These are phyloP conservation scores for Tulasnella sp. DNA, from an alignment of 768 basidiomycete genomes.

Conservation along the genomic window DNA sequence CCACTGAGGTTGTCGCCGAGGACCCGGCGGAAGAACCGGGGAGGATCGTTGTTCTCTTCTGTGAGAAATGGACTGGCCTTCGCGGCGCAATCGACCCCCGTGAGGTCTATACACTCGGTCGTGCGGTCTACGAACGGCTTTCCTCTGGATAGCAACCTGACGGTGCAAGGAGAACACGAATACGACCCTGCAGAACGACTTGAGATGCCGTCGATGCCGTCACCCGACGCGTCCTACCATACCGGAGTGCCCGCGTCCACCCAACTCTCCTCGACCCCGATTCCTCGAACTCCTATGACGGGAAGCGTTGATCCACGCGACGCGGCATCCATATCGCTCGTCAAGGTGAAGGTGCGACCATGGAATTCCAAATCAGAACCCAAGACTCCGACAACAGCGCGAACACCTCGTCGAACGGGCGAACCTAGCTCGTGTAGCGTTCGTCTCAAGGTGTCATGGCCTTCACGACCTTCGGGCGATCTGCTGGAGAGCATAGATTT, in stretches of 20 bases:
- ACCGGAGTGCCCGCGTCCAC: neutral
- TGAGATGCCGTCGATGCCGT: constrained; percentile 4
- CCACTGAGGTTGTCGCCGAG: no score
- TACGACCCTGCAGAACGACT: constrained; percentile 4
- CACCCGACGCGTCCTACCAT: no score
- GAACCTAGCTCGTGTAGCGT: neutral
- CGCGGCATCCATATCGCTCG: neutral
- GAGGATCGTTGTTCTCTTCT: no score
- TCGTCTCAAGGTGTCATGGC: constrained; percentile 4
- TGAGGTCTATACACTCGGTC: no score
- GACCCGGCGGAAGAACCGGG: no score
- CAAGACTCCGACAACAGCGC: no score
- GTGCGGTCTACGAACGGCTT: no score
- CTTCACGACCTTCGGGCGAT: neutral
- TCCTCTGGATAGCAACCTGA: neutral
- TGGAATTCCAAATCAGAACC: no score
- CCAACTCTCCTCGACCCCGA: neutral
- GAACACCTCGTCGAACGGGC: neutral
- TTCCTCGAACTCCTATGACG: neutral
- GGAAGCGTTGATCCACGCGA: neutral
- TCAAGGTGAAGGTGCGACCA: neutral
- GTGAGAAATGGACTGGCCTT: no score
- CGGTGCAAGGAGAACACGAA: neutral
- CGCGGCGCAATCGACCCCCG: no score
- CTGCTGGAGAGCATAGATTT: neutral